Percentiles rank a stretch among this genome's conserved stretches.
Evolutionary conservation across 768 basidiomycete species (phyloP).

Genomic region (Pleurotus eryngii): DNA sequence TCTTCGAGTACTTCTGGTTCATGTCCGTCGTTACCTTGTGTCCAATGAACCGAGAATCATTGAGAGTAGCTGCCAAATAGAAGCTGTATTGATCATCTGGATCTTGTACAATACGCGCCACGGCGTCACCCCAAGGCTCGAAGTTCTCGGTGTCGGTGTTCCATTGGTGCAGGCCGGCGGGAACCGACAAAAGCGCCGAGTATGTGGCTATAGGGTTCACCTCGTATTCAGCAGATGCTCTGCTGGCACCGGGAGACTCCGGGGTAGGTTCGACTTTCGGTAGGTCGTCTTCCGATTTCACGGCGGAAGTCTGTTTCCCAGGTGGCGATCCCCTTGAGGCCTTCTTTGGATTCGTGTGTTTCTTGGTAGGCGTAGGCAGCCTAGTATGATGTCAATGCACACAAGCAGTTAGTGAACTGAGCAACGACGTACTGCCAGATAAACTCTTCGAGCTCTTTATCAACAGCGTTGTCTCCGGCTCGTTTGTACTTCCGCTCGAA

Average conservation of each 20-base stretch:
- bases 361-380: conserved; percentile 23
- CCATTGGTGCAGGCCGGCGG: conserved; percentile 65
- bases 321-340: not conserved
- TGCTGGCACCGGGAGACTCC: not conserved
- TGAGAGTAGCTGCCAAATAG: conserved; percentile 54
- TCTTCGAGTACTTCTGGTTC: conserved; percentile 66
- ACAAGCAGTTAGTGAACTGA: not conserved
- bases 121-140: conserved; percentile 44
- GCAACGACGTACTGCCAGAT: conserved; percentile 67
- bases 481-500: conserved; percentile 87
- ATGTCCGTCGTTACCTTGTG: conserved; percentile 66
- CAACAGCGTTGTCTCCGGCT: conserved; percentile 64
- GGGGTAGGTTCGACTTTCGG: not conserved
- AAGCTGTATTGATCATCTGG: conserved; percentile 47
- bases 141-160: conserved; percentile 48
- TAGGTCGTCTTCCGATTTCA: not conserved
- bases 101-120: conserved; percentile 49
- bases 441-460: conserved; percentile 74
- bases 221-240: not conserved
- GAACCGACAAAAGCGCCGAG: conserved; percentile 31
- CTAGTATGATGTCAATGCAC: conserved; percentile 19
- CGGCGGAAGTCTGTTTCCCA: not conserved
- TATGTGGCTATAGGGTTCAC: conserved; percentile 3
- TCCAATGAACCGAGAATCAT: conserved; percentile 48
- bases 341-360: not conserved